Evolutionary conservation across 2,329 filamentous ascomycete genomes (phyloP), one percentile per base, ranked within the genome.

Genomic region (Fusarium bulbicola): DNA sequence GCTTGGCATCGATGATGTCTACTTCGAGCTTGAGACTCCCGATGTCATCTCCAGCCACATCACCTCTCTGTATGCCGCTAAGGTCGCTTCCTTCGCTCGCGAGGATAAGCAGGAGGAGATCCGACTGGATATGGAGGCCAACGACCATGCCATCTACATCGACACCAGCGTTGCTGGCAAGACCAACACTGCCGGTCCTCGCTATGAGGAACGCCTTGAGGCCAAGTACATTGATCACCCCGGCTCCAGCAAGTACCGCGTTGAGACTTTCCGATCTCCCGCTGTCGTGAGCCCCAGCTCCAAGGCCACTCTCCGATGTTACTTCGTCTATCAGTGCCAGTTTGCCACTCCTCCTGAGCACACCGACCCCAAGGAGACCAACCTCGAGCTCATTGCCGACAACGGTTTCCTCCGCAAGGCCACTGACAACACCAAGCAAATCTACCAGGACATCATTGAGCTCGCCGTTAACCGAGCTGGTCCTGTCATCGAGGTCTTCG

Each of bases 251-350:
- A 92, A 92, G 81, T 99, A 97, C 86, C 93, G 96, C 59, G 94
- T 99, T 39, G 96, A 99, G 87, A 98, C 95, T 28, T 99, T 99
- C 90, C 92, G 96, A 70, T 98, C 96, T 6, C 92, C 93, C 7
- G 95, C 93, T 71, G 90, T 92, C 37, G 87, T 98, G 46, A 93
- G 93, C 14, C 88, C 86, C 66, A 83, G 85, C 49, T 91, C 92
- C 63, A 92, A 95, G 79, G 91, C 95, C 65, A 94, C 95, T 61
- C 87, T 99, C 63, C 93, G 96, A 71, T 99, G 96, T 86, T 99
- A 99, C 86, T 99, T 99, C 81, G 95, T 99, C 76, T 99, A 99
- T 86, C 94, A 97, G 83, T 97, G 95, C 83, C 91, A 93, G 79
- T 99, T 98, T 83, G 92, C 91, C 76, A 93, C 95, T 6, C 85